A percentile compares a stretch with the other conserved stretches of the same genome.
Evolutionary conservation across 1,284 basidiomycete species (phyloP).

Genomic region (Lignosus rhinocerotis): DNA sequence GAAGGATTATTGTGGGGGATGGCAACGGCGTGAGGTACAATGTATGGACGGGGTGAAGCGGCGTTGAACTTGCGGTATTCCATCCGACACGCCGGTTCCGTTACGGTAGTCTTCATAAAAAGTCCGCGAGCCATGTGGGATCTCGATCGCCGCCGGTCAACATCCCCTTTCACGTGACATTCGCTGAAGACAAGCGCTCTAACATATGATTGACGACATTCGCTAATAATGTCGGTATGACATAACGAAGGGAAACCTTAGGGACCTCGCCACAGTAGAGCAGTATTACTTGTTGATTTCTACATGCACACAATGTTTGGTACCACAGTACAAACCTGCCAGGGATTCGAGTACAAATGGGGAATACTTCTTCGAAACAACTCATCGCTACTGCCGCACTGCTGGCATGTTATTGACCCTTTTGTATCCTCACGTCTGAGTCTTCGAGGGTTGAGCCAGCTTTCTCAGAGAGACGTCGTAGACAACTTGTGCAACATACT

Average conservation of each 20-base stretch:
- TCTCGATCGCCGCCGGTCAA: conserved; percentile 21
- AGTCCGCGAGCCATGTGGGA: conserved; percentile 23
- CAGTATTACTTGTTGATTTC: too few species aligned
- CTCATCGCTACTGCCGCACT: too few species aligned
- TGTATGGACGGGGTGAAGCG: conserved; percentile 18
- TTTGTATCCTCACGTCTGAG: neutral
- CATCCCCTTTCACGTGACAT: conserved; percentile 13
- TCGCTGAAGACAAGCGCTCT: neutral
- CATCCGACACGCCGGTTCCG: conserved; percentile 26
- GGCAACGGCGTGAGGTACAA: conserved; percentile 12
- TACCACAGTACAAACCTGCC: too few species aligned
- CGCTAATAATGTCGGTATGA: too few species aligned
- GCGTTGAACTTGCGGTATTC: conserved; percentile 21
- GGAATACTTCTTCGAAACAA: too few species aligned
- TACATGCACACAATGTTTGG: too few species aligned
- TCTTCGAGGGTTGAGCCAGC: conserved; percentile 40
- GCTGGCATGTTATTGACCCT: too few species aligned
- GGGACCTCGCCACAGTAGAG: too few species aligned
- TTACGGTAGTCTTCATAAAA: conserved; percentile 16
- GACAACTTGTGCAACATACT: conserved; percentile 54
- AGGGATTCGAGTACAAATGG: too few species aligned
- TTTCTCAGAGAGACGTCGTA: conserved; percentile 83
- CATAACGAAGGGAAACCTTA: too few species aligned
- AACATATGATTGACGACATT: too few species aligned
- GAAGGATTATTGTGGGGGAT: conserved; percentile 9